These are phyloP conservation scores for Candida pseudofarinosa DNA, from an alignment of 805 yeast species.

Conservation along the genomic window DNA sequence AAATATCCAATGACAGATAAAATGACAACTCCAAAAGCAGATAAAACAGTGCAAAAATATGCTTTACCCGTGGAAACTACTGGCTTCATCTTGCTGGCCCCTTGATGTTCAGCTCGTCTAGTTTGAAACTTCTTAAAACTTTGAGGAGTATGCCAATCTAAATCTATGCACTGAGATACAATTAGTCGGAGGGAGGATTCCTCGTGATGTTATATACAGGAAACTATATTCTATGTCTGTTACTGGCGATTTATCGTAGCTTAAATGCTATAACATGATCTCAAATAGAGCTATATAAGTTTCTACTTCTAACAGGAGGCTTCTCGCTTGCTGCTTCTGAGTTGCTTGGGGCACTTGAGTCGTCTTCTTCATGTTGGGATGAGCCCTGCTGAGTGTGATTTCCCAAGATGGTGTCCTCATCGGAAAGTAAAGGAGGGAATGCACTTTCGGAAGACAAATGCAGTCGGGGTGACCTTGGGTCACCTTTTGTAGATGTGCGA, in stretches of 20 bases:
- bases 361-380: slow-evolving; percentile 14
- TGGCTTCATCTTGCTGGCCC: slow-evolving; percentile 29
- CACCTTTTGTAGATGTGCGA: slow-evolving; percentile 2
- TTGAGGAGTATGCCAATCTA: neutral
- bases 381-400: slow-evolving; percentile 6
- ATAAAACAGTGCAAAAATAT: slow-evolving; percentile 90
- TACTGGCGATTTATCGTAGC: too few relatives aligned
- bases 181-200: neutral
- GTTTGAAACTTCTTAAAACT: neutral
- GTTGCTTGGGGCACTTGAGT: slow-evolving; percentile 11
- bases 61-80: slow-evolving; percentile 69
- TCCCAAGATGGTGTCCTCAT: slow-evolving; percentile 6
- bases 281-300: neutral
- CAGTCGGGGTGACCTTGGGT: neutral
- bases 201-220: too few relatives aligned
- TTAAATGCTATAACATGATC: too few relatives aligned
- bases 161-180: neutral
- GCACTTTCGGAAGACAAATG: neutral
- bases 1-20: slow-evolving; percentile 79
- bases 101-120: neutral
- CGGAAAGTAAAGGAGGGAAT: slow-evolving; percentile 4
- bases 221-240: too few relatives aligned
- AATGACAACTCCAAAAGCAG: slow-evolving; percentile 89
- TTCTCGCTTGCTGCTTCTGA: slow-evolving; percentile 3
- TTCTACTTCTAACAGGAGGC: neutral